Percentiles rank a stretch among this genome's conserved stretches.
phyloP scores from a whole-genome alignment of 495 filamentous ascomycete genomes.

The Hyaloscypha finlandica region DNA sequence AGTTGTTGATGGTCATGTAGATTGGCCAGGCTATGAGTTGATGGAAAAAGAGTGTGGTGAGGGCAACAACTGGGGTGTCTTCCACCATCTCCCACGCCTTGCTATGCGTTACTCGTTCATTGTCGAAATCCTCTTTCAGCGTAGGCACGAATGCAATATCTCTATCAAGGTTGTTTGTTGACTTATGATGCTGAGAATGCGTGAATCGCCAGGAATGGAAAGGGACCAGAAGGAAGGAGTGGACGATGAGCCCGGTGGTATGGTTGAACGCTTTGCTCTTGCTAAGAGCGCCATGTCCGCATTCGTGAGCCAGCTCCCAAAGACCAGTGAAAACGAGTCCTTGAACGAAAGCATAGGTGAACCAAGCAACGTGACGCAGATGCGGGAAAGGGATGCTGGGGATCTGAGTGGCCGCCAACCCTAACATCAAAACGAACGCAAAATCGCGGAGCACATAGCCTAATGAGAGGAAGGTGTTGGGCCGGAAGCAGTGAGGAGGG shows the following conservation, averaged over 20 bases:
- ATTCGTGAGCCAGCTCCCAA: conserved; percentile 74
- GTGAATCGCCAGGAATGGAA: conserved; percentile 79
- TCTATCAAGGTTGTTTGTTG: conserved; percentile 57
- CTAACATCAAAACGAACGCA: conserved; percentile 47
- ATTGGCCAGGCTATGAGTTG: conserved; percentile 56
- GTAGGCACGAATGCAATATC: conserved; percentile 61
- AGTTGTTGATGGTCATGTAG: conserved; percentile 55
- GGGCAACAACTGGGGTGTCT: conserved; percentile 56
- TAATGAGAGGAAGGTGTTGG: conserved; percentile 54
- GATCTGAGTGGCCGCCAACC: conserved; percentile 53
- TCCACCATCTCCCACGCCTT: conserved; percentile 47
- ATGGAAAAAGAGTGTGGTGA: conserved; percentile 48
- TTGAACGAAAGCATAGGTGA: conserved; percentile 60
- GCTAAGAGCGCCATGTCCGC: conserved; percentile 70
- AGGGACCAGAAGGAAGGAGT: conserved; percentile 66
- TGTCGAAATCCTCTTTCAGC: conserved; percentile 37
- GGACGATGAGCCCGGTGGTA: conserved; percentile 62
- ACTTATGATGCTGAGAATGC: conserved; percentile 69
- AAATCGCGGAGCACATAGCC: conserved; percentile 61
- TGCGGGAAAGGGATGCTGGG: conserved; percentile 43
- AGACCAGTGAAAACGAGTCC: conserved; percentile 65
- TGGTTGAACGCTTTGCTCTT: conserved; percentile 59
- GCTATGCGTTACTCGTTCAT: conserved; percentile 34
- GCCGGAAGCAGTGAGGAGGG: conserved; percentile 65
- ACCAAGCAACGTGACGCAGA: conserved; percentile 51